Conservation (phyloP, 208 protist species). For the Leishmania tropica region DNA sequence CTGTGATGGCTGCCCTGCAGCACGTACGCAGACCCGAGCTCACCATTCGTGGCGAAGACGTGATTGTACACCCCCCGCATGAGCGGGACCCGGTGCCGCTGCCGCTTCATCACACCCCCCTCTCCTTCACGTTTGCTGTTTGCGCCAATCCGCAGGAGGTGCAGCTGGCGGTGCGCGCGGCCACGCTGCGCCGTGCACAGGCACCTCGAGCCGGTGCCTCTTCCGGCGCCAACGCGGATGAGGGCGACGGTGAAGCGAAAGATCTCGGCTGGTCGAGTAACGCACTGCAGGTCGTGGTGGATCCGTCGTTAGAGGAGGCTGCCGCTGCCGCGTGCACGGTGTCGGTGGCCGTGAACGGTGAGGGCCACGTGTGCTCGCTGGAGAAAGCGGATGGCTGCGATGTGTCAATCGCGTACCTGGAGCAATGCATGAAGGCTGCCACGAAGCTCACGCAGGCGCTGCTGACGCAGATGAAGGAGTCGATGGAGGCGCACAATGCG, state of each 20-base stretch:
- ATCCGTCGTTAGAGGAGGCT: conserved; percentile 72
- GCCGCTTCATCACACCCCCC: conserved; percentile 94
- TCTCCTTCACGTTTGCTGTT: conserved; percentile 83
- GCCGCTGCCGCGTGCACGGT: conserved; percentile 65
- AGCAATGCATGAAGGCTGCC: conserved; percentile 60
- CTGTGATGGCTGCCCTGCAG: conserved; percentile 85
- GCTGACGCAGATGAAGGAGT: conserved; percentile 53
- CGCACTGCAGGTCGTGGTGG: conserved; percentile 65
- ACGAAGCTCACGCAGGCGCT: conserved; percentile 46
- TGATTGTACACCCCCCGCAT: conserved; percentile 84
- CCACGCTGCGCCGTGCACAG: conserved; percentile 21
- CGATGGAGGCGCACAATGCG: conserved; percentile 72
- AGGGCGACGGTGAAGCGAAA: not conserved
- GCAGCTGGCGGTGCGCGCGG: conserved; percentile 36
- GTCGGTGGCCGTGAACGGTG: conserved; percentile 78
- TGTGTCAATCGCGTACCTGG: conserved; percentile 47
- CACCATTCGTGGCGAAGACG: conserved; percentile 84
- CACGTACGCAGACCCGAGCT: conserved; percentile 96
- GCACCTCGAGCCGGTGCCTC: conserved; percentile 11
- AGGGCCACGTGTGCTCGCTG: conserved; percentile 84
- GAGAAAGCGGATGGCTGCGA: conserved; percentile 77
- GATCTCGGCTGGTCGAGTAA: conserved; percentile 16
- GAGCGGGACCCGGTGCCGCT: conserved; percentile 95
- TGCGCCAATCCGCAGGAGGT: conserved; percentile 46
- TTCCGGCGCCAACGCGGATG: not conserved